A percentile compares a stretch with the other conserved stretches of the same genome.
Conservation (phyloP, 176 grass and related monocot species). For the Oryza australiensis region DNA sequence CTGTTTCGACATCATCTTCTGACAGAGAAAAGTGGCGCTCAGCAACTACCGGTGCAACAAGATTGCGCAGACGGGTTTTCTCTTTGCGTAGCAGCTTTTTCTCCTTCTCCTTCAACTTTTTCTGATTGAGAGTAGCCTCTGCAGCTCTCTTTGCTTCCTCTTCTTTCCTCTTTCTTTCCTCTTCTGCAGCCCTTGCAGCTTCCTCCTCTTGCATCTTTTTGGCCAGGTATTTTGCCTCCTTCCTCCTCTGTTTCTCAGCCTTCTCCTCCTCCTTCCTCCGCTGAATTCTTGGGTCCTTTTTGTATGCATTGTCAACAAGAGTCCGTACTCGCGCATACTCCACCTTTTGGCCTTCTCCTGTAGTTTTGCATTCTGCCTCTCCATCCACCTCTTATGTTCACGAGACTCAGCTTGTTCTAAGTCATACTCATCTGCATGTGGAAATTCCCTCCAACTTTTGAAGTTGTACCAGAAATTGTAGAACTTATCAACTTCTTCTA, state of each 20-base stretch:
- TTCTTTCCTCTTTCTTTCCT: conserved; percentile 77
- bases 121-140: conserved; percentile 73
- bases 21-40: conserved; percentile 54
- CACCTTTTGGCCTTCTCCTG: conserved; percentile 87
- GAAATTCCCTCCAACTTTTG: conserved; percentile 98
- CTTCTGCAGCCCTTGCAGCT: conserved; percentile 66
- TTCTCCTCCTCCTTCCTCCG: conserved; percentile 89
- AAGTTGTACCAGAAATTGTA: conserved; percentile 97
- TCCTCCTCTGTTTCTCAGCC: conserved; percentile 85
- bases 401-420: conserved; percentile 96
- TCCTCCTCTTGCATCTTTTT: conserved; percentile 93
- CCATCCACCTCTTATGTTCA: conserved; percentile 99
- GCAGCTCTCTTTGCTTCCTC: conserved; percentile 75
- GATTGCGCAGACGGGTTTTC: conserved; percentile 65
- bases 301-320: conserved; percentile 94
- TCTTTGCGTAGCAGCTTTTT: conserved; percentile 93
- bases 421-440: conserved; percentile 90
- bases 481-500: conserved; percentile 80
- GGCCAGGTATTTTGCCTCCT: conserved; percentile 77
- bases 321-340: conserved; percentile 71
- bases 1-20: conserved; percentile 68
- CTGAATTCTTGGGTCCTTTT: conserved; percentile 84
- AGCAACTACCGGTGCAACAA: conserved; percentile 43
- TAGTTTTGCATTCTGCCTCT: conserved; percentile 88
- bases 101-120: conserved; percentile 94